A percentile compares a stretch with the other conserved stretches of the same genome.
Conservation (phyloP, 257 asterid species). For the Ballota nigra region DNA sequence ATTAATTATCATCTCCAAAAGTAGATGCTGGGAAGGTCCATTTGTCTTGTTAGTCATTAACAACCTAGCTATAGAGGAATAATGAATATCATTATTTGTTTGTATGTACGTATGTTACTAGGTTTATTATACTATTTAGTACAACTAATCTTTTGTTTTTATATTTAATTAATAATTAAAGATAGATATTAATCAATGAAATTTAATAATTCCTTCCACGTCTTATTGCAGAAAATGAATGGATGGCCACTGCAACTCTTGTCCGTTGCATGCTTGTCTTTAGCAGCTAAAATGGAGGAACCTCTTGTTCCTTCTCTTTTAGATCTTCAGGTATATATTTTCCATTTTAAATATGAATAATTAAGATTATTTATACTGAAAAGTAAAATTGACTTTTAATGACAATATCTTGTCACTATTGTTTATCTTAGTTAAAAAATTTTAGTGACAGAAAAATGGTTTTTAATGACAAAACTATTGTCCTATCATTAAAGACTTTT, state of each 20-base stretch:
- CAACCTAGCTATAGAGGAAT: conserved; percentile 7
- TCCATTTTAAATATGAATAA: neutral
- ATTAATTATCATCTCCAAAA: conserved; percentile 24
- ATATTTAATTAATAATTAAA: neutral
- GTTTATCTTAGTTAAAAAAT: too few species aligned
- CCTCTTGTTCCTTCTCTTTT: conserved; percentile 84
- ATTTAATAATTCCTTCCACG: neutral
- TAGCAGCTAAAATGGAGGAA: conserved; percentile 99
- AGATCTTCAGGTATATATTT: conserved; percentile 83
- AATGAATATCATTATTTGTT: neutral
- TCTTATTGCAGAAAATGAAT: conserved; percentile 49
- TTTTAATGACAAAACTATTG: too few species aligned
- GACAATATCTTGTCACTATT: too few species aligned
- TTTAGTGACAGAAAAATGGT: too few species aligned
- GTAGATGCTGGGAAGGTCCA: conserved; percentile 29
- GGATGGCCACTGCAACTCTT: conserved; percentile 92
- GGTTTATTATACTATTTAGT: neutral
- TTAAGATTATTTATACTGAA: too few species aligned
- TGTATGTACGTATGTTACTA: neutral
- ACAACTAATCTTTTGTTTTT: conserved; percentile 7
- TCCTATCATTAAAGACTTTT: too few species aligned
- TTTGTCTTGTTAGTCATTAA: conserved; percentile 32
- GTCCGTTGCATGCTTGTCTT: conserved; percentile 86
- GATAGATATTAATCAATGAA: neutral
- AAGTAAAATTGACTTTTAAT: too few species aligned